phyloP scores from a whole-genome alignment of 2,329 filamentous ascomycete genomes.

The Lecanosticta acicola region DNA sequence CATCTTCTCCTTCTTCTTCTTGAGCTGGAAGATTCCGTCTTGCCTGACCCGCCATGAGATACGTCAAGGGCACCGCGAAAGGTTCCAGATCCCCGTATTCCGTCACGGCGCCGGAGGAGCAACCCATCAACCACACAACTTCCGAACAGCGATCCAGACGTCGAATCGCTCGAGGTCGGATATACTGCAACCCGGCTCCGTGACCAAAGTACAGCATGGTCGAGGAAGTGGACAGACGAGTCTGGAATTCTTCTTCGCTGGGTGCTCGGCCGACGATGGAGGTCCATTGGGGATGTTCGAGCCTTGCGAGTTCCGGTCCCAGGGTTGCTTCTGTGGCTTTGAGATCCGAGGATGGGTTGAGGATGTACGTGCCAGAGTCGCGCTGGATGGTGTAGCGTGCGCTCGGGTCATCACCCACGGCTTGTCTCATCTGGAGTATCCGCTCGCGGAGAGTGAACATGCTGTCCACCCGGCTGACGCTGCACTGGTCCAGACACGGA shows the following conservation, averaged over 20 bases:
- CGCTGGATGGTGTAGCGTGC: constrained; percentile 45
- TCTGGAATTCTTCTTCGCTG: constrained; percentile 69
- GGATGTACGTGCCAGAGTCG: constrained; percentile 64
- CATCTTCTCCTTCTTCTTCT: not conserved
- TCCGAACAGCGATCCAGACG: constrained; percentile 49
- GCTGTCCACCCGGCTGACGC: constrained; percentile 83
- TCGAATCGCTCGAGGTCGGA: constrained; percentile 76
- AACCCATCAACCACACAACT: constrained; percentile 81
- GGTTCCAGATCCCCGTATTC: constrained; percentile 84
- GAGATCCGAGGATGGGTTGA: constrained; percentile 85
- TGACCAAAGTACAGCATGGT: constrained; percentile 93
- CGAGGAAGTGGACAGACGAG: constrained; percentile 59
- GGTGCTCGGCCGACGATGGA: constrained; percentile 64
- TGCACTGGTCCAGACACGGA: constrained; percentile 71
- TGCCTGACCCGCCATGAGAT: constrained; percentile 72
- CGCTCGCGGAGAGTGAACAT: constrained; percentile 74
- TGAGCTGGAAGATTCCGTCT: not conserved
- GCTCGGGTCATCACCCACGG: constrained; percentile 7
- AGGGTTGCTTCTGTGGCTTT: constrained; percentile 73
- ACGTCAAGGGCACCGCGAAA: constrained; percentile 85
- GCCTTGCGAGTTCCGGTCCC: constrained; percentile 54
- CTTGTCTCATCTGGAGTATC: constrained; percentile 52
- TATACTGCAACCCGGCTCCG: constrained; percentile 90
- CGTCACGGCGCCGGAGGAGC: constrained; percentile 73
- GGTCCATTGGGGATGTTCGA: constrained; percentile 51